Evolutionary conservation across 306 rosid genomes (phyloP).

Genomic region (Glycyrrhiza uralensis): DNA sequence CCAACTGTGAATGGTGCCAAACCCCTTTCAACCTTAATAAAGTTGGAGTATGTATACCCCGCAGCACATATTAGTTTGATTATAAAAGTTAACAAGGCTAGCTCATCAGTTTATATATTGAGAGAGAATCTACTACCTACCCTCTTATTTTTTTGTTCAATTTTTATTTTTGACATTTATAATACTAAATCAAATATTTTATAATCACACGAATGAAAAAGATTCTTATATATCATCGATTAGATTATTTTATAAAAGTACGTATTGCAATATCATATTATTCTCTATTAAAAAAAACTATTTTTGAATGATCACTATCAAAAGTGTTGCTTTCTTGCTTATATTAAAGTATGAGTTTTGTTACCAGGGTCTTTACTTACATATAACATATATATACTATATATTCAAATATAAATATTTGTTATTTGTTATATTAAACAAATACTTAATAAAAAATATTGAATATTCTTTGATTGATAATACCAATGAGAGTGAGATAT

Average conservation of each 20-base stretch:
- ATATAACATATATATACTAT: no score
- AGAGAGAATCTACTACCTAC: background rate
- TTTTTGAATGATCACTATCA: background rate
- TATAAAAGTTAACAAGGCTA: no score
- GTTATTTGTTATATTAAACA: no score
- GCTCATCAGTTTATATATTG: background rate
- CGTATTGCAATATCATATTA: background rate
- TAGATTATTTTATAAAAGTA: background rate
- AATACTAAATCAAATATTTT: no score
- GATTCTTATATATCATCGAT: background rate
- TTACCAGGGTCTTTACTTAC: no score
- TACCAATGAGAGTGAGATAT: no score
- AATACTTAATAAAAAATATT: no score
- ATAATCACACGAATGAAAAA: background rate
- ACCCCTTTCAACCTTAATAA: background rate
- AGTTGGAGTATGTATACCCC: background rate
- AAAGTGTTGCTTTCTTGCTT: no score
- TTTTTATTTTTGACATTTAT: no score
- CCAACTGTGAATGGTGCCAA: constrained; percentile 18
- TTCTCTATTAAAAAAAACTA: background rate
- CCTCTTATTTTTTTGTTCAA: background rate
- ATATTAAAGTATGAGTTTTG: background rate
- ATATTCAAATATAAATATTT: no score
- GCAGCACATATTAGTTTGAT: background rate
- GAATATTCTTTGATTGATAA: no score